Percentiles rank a stretch among this genome's conserved stretches.
These are phyloP conservation scores for Prunus armeniaca DNA, from an alignment of 306 rosid species.

Conservation along the genomic window DNA sequence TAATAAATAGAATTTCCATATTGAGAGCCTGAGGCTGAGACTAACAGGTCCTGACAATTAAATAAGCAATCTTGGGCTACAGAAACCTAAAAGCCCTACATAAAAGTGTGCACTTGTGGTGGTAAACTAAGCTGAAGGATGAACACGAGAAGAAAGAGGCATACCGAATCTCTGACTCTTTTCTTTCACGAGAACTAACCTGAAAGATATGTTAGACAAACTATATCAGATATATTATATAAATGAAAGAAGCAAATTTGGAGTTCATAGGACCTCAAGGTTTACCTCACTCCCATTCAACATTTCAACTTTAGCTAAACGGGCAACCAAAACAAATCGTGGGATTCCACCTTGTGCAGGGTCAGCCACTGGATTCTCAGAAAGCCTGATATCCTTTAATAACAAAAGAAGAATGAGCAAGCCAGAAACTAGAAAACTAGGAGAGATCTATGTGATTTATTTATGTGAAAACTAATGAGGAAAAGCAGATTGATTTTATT, in stretches of 20 bases:
- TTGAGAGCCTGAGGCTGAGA: not conserved
- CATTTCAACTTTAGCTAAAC: slow-evolving; percentile 65
- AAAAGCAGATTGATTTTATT: not conserved
- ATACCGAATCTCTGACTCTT: slow-evolving; percentile 93
- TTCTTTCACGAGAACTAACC: slow-evolving; percentile 85
- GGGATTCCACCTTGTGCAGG: slow-evolving; percentile 68
- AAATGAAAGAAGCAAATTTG: slow-evolving; percentile 8
- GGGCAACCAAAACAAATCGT: slow-evolving; percentile 75
- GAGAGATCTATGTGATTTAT: not conserved
- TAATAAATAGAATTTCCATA: not conserved
- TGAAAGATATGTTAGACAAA: slow-evolving; percentile 33
- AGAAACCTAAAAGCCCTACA: not conserved
- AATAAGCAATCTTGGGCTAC: not conserved
- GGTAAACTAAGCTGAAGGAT: slow-evolving; percentile 3
- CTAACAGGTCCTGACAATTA: not conserved
- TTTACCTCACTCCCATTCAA: slow-evolving; percentile 92
- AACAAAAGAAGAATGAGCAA: slow-evolving; percentile 32
- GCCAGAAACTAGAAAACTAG: not conserved
- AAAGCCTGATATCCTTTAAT: slow-evolving; percentile 76
- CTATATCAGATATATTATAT: slow-evolving; percentile 12
- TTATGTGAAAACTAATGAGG: not conserved
- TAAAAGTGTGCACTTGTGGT: not conserved
- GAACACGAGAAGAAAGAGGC: slow-evolving; percentile 17
- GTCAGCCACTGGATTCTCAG: slow-evolving; percentile 84
- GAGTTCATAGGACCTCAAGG: slow-evolving; percentile 16